Evolutionary conservation across 2,329 filamentous ascomycete species (phyloP), one percentile per base, ranked within the genome.

Genomic region (Tolypocladium ophioglossoides): DNA sequence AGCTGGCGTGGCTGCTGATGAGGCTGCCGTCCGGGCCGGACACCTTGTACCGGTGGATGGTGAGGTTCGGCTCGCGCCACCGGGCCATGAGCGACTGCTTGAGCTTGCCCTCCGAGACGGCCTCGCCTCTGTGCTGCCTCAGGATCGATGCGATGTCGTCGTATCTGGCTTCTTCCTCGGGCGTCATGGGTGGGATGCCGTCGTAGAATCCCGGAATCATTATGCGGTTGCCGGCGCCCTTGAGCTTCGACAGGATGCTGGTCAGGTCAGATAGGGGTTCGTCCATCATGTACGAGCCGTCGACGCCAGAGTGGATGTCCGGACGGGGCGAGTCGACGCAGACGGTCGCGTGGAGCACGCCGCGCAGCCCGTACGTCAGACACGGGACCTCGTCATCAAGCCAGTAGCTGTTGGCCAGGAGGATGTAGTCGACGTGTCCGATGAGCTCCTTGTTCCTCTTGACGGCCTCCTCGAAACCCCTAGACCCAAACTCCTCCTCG

Each of bases 381-480:
- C 94, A 99, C 0, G 94, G 94, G 2, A 95, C 91, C 60, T 95
- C 87, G 65, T 99, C 92, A 65, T 97, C 91, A 1, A 99, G 78
- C 94, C 94, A 99, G 74, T 99, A 99, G 70, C 91, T 96, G 74
- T 99, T 99, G 24, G 94, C 92, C 39, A 99, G 76, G 35, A 99
- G 74, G 54, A 99, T 94, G 76, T 94, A 97, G 70, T 99, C 92
- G 2, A 99, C 84, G 11, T 89, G 78, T 1, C 94, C 94, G 61
- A 99, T 96, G 27, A 89, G 78, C 16, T 85, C 78, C 68, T 95
- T 95, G 70, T 94, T 84, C 58, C 83, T 80, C 60, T 79, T 82
- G 18, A 99, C 85, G 0, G 89, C 88, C 61, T 92, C 83, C 59
- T 89, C 85, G 65, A 99, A 97, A 0, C 94, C 92, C 32, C 91